These are phyloP conservation scores for Lathyrus tuberosus DNA, from an alignment of 306 rosid genomes.

Conservation along the genomic window DNA sequence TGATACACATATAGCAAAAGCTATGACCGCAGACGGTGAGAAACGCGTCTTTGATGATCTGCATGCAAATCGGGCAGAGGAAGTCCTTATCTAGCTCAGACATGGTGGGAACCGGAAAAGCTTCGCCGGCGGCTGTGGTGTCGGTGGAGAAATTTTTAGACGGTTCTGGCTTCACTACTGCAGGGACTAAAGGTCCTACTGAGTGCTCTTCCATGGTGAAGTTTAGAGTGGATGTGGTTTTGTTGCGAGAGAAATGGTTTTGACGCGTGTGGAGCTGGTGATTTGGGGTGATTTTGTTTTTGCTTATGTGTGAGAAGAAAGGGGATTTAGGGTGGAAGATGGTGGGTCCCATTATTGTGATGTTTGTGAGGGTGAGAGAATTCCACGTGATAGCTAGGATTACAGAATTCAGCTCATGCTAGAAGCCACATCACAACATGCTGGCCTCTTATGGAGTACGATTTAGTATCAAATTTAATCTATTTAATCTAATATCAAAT, in stretches of 20 bases:
- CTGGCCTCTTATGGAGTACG: conserved; percentile 11
- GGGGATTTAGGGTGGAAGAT: conserved; percentile 18
- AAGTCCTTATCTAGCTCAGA: conserved; percentile 77
- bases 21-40: conserved; percentile 93
- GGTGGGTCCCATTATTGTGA: conserved; percentile 31
- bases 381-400: conserved; percentile 46
- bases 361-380: conserved; percentile 46
- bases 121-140: conserved; percentile 33
- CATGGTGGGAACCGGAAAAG: conserved; percentile 23
- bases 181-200: conserved; percentile 61
- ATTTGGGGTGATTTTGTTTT: background rate
- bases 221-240: background rate
- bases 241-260: background rate
- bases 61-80: conserved; percentile 98
- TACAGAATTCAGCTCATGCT: background rate
- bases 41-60: conserved; percentile 82
- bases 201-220: conserved; percentile 50
- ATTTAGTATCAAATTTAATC: too few relatives aligned
- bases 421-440: conserved; percentile 44
- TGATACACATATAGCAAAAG: conserved; percentile 97
- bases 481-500: too few relatives aligned
- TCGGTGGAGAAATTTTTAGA: conserved; percentile 19
- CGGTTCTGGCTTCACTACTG: conserved; percentile 49
- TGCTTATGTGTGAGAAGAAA: background rate
- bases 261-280: conserved; percentile 22